Evolutionary conservation across 1,139 yeast species (phyloP), one percentile per base, ranked within the genome.

Genomic region (Lodderomyces pseudojiufengensis): DNA sequence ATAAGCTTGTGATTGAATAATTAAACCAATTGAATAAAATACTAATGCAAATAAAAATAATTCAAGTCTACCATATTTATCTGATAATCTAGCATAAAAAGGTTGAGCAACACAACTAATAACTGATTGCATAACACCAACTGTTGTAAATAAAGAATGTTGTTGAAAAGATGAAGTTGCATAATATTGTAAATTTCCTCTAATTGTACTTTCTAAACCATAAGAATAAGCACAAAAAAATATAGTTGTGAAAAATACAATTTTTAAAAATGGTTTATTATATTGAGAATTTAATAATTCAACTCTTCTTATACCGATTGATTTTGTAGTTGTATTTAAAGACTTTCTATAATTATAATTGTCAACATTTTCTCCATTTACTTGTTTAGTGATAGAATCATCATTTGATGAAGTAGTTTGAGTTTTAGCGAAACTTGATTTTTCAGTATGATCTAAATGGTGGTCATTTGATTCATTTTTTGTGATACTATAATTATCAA

Each of bases 101-200:
- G 84, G 80, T 54, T 80, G 85, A 5, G 85, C 72, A 24, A 83
- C 87, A 15, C 86, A 86, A 35, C 79, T 80, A 33, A 80, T 73
- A 31, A 81, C 84, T 18, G 76, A 65, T 40, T 73, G 69, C 39
- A 81, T 72, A 23, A 80, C 83, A 40, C 73, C 73, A 37, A 82
- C 74, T 3, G 90, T 80, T 3, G 90, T 70, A 35, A 76, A 58
- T 36, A 81, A 62, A 10, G 90, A 78, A 54, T 80, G 87, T 12
- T 61, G 50, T 5, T 67, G 47, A 54, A 78, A 82, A 2, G 80
- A 70, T 31, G 66, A 56, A 11, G 84, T 72, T 7, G 87, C 88
- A 43, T 65, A 63, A 4, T 52, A 41, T 42, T 73, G 78, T 54
- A 72, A 68, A 18, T 68, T 65, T 32, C 56, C 58, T 45, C 86